Percentiles rank a stretch among this genome's conserved stretches.
Evolutionary conservation across 192 early-diverging fungal genomes (phyloP).

Genomic region (Coemansia sp.): DNA sequence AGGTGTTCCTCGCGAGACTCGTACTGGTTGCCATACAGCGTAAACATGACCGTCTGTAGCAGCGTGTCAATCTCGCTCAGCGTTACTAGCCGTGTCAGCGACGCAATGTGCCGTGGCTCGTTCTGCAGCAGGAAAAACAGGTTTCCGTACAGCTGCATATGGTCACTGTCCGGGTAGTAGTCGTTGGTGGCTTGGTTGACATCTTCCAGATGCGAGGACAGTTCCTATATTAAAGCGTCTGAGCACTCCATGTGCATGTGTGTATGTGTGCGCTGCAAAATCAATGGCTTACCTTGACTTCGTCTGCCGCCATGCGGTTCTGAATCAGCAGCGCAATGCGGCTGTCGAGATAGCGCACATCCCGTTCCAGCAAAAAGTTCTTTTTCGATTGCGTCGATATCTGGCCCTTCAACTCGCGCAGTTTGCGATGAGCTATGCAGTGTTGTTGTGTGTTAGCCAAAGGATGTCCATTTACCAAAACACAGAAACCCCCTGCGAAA

Average conservation of each 20-base stretch:
- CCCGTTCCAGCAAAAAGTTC: slow-evolving; percentile 90
- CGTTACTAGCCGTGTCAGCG: slow-evolving; percentile 76
- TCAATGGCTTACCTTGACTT: slow-evolving; percentile 55
- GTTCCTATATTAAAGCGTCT: slow-evolving; percentile 21
- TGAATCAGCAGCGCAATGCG: slow-evolving; percentile 90
- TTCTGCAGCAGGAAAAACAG: slow-evolving; percentile 89
- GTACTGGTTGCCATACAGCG: slow-evolving; percentile 94
- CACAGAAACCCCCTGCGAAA: background rate
- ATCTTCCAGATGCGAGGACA: slow-evolving; percentile 53
- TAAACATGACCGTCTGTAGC: slow-evolving; percentile 95
- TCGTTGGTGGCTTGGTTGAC: slow-evolving; percentile 50
- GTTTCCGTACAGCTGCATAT: slow-evolving; percentile 84
- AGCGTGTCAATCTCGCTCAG: slow-evolving; percentile 91
- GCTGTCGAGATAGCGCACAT: slow-evolving; percentile 88
- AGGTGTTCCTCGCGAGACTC: slow-evolving; percentile 95
- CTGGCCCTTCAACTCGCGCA: slow-evolving; percentile 80
- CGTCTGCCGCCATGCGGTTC: slow-evolving; percentile 89
- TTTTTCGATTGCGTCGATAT: slow-evolving; percentile 94
- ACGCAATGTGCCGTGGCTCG: slow-evolving; percentile 88
- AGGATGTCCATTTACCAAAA: slow-evolving; percentile 1
- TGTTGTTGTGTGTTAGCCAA: background rate
- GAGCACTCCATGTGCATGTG: background rate
- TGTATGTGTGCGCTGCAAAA: background rate
- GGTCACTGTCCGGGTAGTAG: slow-evolving; percentile 74
- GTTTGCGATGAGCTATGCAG: slow-evolving; percentile 67